A percentile compares a stretch with the other conserved stretches of the same genome.
These are phyloP conservation scores for Pythium rishiriense DNA, from an alignment of 352 stramenopile species.

Conservation along the genomic window DNA sequence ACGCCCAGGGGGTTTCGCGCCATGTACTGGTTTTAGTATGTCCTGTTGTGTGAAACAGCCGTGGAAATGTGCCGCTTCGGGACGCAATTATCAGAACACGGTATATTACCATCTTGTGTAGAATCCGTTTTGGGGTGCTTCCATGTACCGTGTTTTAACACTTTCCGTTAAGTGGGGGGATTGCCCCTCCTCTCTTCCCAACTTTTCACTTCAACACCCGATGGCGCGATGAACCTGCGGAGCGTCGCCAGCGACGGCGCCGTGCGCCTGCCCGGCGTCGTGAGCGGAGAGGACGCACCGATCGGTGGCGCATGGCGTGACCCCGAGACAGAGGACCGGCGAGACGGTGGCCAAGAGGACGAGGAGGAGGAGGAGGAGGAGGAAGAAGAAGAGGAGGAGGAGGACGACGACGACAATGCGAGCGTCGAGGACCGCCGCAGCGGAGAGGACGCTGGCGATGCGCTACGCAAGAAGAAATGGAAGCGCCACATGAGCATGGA, in stretches of 20 bases:
- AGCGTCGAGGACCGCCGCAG: neutral
- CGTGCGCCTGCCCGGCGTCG: neutral
- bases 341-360: neutral
- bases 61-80: too few relatives aligned
- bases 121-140: too few relatives aligned
- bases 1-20: neutral
- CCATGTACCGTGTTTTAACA: slow-evolving; percentile 3
- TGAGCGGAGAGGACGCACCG: neutral
- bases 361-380: slow-evolving; percentile 8
- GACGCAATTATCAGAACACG: neutral
- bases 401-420: neutral
- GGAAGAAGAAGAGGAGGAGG: neutral
- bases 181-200: neutral
- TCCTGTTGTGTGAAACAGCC: too few relatives aligned
- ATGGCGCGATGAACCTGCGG: slow-evolving; percentile 5
- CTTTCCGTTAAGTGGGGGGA: neutral
- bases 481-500: slow-evolving; percentile 15
- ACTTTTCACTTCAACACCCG: slow-evolving; percentile 6
- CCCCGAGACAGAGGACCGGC: too few relatives aligned
- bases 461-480: neutral
- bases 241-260: slow-evolving; percentile 19
- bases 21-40: too few relatives aligned
- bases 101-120: neutral
- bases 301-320: too few relatives aligned
- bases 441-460: neutral